Base-by-base conservation (phyloP, 2,329 filamentous ascomycete genomes). In the Neurospora sp. region DNA sequence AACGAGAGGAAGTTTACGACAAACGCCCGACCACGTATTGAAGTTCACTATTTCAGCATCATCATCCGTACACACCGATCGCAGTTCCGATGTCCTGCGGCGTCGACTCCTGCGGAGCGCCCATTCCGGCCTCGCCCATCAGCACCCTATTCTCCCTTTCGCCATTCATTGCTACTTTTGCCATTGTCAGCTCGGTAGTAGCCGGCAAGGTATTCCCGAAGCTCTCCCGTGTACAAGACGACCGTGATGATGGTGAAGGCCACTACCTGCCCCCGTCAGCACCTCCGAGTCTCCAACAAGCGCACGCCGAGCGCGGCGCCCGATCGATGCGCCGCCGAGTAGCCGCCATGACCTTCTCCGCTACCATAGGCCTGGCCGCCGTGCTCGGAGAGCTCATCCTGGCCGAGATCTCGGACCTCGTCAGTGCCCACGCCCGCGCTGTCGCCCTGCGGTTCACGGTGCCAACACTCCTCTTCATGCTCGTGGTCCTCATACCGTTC, bases 361-460 rank as follows among this genome's bases (percentile, higher is more conserved):
- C 88, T 0, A 96, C 92, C 10, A 87, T 96, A 42, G 92, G 89
- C 1, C 84, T 96, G 9, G 91, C 93, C 6, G 86, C 90, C 43
- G 91, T 95, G 1, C 83, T 97, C 66, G 92, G 89, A 2, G 90
- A 94, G 79, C 81, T 97, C 74, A 91, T 97, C 66, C 85, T 97
- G 9, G 93, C 92, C 75, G 93, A 97, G 80, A 92, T 97, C 62
- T 89, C 91, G 36, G 92, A 93, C 76, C 84, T 91, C 5, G 85
- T 93, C n/a, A 86, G 90, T 73, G 85, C 89, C 7, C 82, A 83
- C 39, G 92, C 91, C 13, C 85, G 93, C 71, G 86, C 86, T 28
- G 77, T 91, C 38, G 92, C 90, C 28, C 83, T 96, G 74, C 85
- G 87, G 70, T 80, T 90, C 38, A 93, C 90, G 0, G 86, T 96